Conservation (phyloP, 108 stramenopile genomes). For the Schizochytrium sp. region DNA sequence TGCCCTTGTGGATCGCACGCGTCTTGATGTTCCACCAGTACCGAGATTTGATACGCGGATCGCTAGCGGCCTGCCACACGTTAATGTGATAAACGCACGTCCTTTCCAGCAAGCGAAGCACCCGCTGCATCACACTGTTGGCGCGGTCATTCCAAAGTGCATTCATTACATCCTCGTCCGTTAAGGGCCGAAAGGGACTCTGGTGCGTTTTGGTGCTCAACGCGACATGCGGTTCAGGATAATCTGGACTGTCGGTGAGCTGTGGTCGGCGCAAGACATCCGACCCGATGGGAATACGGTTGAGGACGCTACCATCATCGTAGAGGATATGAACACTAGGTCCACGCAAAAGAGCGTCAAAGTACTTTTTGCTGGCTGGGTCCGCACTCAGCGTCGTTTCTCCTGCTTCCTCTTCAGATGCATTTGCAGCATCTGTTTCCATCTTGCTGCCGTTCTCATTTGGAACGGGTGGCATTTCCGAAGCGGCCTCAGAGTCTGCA, state of each 20-base stretch:
- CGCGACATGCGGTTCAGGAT: background rate
- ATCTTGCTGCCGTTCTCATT: background rate
- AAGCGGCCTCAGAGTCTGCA: no score
- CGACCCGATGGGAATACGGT: background rate
- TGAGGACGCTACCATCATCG: background rate
- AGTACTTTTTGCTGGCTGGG: background rate
- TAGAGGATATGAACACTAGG: background rate
- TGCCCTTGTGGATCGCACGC: background rate
- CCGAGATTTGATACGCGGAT: background rate
- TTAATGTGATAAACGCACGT: background rate
- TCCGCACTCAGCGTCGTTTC: background rate
- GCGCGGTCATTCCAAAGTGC: background rate
- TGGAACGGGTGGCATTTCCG: no score
- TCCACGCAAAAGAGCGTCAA: background rate
- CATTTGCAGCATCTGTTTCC: background rate
- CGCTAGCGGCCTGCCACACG: background rate
- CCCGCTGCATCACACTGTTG: conserved; percentile 2
- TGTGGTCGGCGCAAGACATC: background rate
- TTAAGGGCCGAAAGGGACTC: background rate
- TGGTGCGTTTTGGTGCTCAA: background rate
- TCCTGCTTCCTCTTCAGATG: background rate
- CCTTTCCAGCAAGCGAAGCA: background rate
- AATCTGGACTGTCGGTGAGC: background rate
- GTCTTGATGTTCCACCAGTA: conserved; percentile 17
- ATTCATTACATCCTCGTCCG: background rate